Base-by-base conservation (phyloP, 331 rosid species). In the Rosa hybrid region DNA sequence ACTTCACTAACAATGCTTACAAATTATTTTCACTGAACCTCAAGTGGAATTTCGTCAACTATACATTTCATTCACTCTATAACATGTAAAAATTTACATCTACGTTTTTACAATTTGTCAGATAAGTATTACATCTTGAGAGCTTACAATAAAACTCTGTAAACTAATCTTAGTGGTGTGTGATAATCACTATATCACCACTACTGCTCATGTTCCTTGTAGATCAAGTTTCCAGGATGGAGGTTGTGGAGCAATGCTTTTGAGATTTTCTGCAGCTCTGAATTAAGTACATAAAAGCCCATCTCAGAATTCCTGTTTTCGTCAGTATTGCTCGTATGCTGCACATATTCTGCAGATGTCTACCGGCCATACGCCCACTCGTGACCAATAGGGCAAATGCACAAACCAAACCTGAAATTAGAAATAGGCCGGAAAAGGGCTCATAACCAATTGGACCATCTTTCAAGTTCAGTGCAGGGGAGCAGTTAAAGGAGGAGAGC, bases 401-500 rank as follows among this genome's bases (percentile, higher is more conserved):
- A 74, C 90, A 80, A 65, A 85, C 16, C 20, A 44, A 21, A 10
- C 83, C 86, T 23, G 87, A 75, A 17, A 85, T 82, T 21, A 8
- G 71, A 75, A 90, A 83, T 3, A 90, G 74, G 30, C 86, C 88
- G 78, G 64, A 80, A 77, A 88, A 87, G 70, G 91, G 94, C 12
- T 65, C 84, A 49, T 68, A 74, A 13, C 92, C 89, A 45, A 75
- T 30, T 8, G 73, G 21, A 59, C 21, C 74, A 20, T 76, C 80
- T 30, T 80, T 46, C 12, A 50, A 57, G 51, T 79, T 50, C 10
- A 51, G 27, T 7, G 76, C 12, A 70, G 81, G 18, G 56, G 88
- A 50, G 72, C 91, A 90, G 48, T 62, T 87, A 10, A 17, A 7
- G 30, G 80, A 77, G 12, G 78, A 74, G 20, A 90, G 59, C 91